Evolutionary conservation across 352 stramenopile species (phyloP), one percentile per base, ranked within the genome.

Genomic region (Pythium apleroticum): DNA sequence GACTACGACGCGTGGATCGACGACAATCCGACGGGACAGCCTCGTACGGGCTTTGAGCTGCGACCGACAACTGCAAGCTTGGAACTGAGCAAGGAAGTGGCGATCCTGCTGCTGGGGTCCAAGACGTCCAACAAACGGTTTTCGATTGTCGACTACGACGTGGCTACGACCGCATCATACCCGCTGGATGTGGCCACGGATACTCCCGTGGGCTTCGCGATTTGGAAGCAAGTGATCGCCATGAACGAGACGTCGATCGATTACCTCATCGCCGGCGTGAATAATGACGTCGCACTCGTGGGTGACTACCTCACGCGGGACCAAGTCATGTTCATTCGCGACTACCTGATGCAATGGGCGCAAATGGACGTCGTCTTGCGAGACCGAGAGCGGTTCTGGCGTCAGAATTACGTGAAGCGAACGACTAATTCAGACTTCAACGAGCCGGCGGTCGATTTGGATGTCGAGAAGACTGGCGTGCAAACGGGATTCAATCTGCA

Each of bases 221-320:
- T 93, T 48, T 93, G 84, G 84, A 91, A 91, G 25, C 77, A 87
- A 53, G 76, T 90, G 25, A 81, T 93, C 41, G 75, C 76, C 4
- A 73, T 91, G 52, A 78, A 93, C 25, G 75, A 85, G 60, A 71
- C 69, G 0, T 78, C 84, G 9, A 90, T 93, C 30, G 28, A 24
- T 0, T 82, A 80, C 39, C 65, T 89, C 0, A 68, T 93, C 1
- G 63, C 77, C 1, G 74, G 80, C 0, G 80, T 93, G 3, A 91
- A 91, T 56, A 78, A 82, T 33, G 84, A 93, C 27, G 74, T 93
- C 4, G 84, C 77, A 0, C 35, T 64, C 1, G 31, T 54, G 1
- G 66, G 33, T 6, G 77, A 93, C 65, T 90, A 73, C 43, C 33
- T 93, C 52, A 93, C 84, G 1, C 71, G 72, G 1, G 68, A 49